Evolutionary conservation across 345 rosid species (phyloP).

Genomic region (Arabidopsis thaliana): TAIR10.1 NC_003076.8:7211501-7212000

Average conservation of each 20-base stretch:
- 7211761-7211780: conserved; percentile 79
- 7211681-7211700: conserved; percentile 31
- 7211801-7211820: conserved; percentile 93
- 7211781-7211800: conserved; percentile 67
- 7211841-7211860: conserved; percentile 4
- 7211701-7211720: conserved; percentile 92
- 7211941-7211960: conserved; percentile 13
- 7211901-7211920: not conserved
- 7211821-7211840: conserved; percentile 59
- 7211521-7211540: not conserved
- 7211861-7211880: conserved; percentile 7
- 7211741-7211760: conserved; percentile 74
- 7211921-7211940: conserved; percentile 16
- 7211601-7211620: not conserved
- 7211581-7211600: conserved; percentile 22
- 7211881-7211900: conserved; percentile 7
- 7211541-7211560: not conserved
- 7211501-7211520: not conserved
- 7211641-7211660: not conserved
- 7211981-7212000: conserved; percentile 34
- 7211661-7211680: conserved; percentile 22
- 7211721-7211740: conserved; percentile 85
- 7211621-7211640: not conserved
- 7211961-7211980: conserved; percentile 21
- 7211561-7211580: not conserved